Conservation (phyloP, 371 early-diverging fungal species). For the Rhizopus microsporus region DNA sequence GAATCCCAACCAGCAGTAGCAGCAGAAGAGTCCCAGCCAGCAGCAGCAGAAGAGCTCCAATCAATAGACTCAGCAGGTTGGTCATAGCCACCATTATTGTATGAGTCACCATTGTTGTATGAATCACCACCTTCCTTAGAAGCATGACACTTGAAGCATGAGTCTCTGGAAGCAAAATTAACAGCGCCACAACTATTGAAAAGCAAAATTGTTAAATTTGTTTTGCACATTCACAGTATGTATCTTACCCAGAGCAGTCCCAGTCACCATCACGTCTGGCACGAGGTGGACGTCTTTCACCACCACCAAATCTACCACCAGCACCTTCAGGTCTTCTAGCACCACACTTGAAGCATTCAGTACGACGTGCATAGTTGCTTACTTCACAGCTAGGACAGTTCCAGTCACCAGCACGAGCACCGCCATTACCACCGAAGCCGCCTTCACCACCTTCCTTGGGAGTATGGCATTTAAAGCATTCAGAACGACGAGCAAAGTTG, state of each 20-base stretch:
- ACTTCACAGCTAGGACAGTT: constrained; percentile 52
- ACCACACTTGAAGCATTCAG: constrained; percentile 68
- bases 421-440: constrained; percentile 27
- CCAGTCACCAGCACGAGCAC: constrained; percentile 68
- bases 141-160: constrained; percentile 72
- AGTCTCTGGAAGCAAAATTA: constrained; percentile 65
- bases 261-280: constrained; percentile 70
- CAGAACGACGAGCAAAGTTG: constrained; percentile 52
- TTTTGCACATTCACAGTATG: constrained; percentile 3
- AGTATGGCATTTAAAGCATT: constrained; percentile 66
- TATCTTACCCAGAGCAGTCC: constrained; percentile 60
- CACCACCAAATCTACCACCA: constrained; percentile 41
- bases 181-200: constrained; percentile 60
- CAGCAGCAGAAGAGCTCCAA: constrained; percentile 21
- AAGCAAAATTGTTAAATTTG: neutral
- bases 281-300: constrained; percentile 40
- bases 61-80: constrained; percentile 15
- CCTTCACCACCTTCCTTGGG: constrained; percentile 58
- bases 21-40: constrained; percentile 29
- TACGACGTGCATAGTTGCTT: constrained; percentile 50
- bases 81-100: constrained; percentile 10
- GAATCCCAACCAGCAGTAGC: constrained; percentile 28
- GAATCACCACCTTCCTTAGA: constrained; percentile 48
- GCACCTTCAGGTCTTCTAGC: constrained; percentile 58
- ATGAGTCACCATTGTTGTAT: constrained; percentile 28